Base-by-base conservation (phyloP, 2,329 filamentous ascomycete species). In the Knoxdaviesia capensis region DNA sequence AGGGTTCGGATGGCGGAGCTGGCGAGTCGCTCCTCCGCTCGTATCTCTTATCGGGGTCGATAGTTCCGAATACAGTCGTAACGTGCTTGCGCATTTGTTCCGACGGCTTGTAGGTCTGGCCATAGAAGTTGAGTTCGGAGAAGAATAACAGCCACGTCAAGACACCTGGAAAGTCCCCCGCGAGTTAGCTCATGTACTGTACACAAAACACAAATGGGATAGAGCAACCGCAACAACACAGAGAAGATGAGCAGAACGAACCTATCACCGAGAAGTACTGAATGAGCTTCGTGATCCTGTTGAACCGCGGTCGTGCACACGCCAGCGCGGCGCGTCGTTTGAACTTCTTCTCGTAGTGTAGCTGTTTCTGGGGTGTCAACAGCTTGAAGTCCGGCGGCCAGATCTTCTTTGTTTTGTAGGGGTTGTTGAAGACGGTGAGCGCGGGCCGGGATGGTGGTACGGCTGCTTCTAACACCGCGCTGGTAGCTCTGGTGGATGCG, bases 371-470 rank as follows among this genome's bases (percentile, higher is more conserved):
- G 39, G 66, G 61, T 34, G 74, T 74, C 45, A 88, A 68, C 53
- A 73, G 70, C 47, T 66, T 61, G 58, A 88, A 81, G 57, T 86
- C 76, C 8, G 82, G 82, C 44, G 82, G 82, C 82, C 82, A 88
- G 48, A 73, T 63, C 54, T 79, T 81, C 59, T 81, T 78, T 40
- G 75, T 71, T 52, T 64, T 71, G 60, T 73, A 77, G 5, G 69
- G 69, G 53, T 74, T 76, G 46, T 58, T 66, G 48, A 66, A 62
- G 46, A 65, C 58, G 43, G 47, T 54, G 36, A 58, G 44, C 29
- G 55, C 52, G 51, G 29, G 55, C 54, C 47, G 59, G 20, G 20
- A 20, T 20, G 20, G 20, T 20, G 20, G 48, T n/a, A 20, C 20
- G 7, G 41, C 44, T 10, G 36, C 34, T 28, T 45, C 44, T 9